phyloP scores from a whole-genome alignment of 2,329 filamentous ascomycete genomes.

The Ramularia endophylla region DNA sequence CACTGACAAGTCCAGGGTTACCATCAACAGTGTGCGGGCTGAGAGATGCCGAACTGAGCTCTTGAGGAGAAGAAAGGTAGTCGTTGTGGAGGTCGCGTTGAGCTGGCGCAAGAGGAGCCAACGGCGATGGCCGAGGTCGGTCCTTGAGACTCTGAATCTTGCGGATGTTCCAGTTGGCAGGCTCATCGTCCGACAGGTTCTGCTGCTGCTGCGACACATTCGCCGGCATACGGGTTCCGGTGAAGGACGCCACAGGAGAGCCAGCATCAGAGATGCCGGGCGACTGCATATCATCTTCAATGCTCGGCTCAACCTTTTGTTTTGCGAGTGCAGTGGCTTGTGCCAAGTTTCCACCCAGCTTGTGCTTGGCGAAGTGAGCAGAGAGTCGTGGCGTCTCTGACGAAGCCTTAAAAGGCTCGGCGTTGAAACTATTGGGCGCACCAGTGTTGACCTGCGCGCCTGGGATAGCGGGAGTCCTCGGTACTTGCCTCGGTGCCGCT shows the following conservation, averaged over 20 bases:
- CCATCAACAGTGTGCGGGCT: constrained; percentile 45
- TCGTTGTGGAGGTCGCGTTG: constrained; percentile 10
- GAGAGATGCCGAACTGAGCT: constrained; percentile 28
- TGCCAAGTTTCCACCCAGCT: constrained; percentile 35
- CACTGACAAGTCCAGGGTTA: constrained; percentile 45
- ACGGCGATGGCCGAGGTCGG: constrained; percentile 29
- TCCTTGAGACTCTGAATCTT: constrained; percentile 12
- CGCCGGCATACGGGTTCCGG: constrained; percentile 13
- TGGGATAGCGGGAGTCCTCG: constrained; percentile 12
- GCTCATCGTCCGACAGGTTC: not conserved
- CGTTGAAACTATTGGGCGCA: constrained; percentile 3
- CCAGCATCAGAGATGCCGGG: constrained; percentile 19
- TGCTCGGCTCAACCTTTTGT: constrained; percentile 29
- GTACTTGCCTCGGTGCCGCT: constrained; percentile 11
- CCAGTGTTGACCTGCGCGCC: constrained; percentile 3
- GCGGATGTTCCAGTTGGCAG: too few species aligned
- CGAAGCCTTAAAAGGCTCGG: constrained; percentile 32
- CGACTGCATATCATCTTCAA: constrained; percentile 26
- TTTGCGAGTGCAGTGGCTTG: constrained; percentile 26
- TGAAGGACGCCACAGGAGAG: constrained; percentile 17
- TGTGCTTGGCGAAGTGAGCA: constrained; percentile 35
- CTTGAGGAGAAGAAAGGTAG: constrained; percentile 27
- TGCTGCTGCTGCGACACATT: not conserved
- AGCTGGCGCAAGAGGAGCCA: constrained; percentile 19
- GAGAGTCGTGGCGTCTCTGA: constrained; percentile 38